Percentiles rank a stretch among this genome's conserved stretches.
These are phyloP conservation scores for Dictyostelium purpureum DNA, from an alignment of 78 protist genomes.

Conservation along the genomic window DNA sequence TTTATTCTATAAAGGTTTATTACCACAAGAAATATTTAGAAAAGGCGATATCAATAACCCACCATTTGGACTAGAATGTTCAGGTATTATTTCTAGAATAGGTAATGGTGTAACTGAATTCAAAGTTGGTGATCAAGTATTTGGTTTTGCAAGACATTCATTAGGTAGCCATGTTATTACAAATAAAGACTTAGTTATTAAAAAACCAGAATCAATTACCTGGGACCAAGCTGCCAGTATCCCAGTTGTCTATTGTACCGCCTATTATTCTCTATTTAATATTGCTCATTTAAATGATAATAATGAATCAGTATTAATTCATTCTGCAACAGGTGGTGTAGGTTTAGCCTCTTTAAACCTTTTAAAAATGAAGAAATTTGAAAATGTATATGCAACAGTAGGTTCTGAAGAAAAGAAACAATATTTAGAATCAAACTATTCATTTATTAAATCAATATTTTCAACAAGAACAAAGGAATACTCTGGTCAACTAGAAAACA, in stretches of 20 bases:
- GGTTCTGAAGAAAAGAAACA: constrained; percentile 46
- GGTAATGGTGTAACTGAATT: background rate
- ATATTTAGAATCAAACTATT: background rate
- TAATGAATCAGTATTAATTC: constrained; percentile 75
- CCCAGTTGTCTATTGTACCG: constrained; percentile 71
- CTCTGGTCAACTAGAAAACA: constrained; percentile 20
- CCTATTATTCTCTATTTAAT: constrained; percentile 44
- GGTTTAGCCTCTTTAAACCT: constrained; percentile 89
- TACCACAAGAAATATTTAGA: constrained; percentile 53
- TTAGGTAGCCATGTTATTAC: constrained; percentile 41
- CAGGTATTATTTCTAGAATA: constrained; percentile 47
- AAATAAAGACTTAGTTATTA: background rate
- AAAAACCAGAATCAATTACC: constrained; percentile 16
- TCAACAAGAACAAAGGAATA: constrained; percentile 7
- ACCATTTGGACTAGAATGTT: constrained; percentile 70
- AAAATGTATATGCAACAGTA: constrained; percentile 13
- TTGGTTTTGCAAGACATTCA: constrained; percentile 52
- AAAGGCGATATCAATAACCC: constrained; percentile 62
- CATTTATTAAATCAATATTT: constrained; percentile 6
- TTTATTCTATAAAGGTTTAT: constrained; percentile 16
- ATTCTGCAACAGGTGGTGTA: constrained; percentile 91
- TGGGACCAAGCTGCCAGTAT: constrained; percentile 47
- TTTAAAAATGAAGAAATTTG: constrained; percentile 58
- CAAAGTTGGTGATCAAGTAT: constrained; percentile 53
- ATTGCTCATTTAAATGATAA: constrained; percentile 27